These are phyloP conservation scores for Epichloe baconii DNA, from an alignment of 2,329 filamentous ascomycete species.

Conservation along the genomic window DNA sequence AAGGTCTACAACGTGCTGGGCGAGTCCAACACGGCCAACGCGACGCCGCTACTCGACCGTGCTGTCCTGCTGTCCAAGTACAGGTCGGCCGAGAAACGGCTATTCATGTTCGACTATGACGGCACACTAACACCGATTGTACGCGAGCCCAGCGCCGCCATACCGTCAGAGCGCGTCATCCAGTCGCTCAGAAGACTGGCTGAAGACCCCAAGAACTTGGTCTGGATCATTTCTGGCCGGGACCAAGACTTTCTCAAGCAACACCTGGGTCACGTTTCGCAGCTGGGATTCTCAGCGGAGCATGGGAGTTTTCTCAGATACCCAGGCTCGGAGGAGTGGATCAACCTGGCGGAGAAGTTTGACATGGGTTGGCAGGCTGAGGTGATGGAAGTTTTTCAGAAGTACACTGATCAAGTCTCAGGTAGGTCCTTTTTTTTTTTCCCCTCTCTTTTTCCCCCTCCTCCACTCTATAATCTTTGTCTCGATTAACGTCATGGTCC, in stretches of 20 bases:
- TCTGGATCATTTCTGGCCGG: constrained; percentile 98
- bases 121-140: constrained; percentile 94
- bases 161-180: constrained; percentile 75
- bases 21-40: constrained; percentile 59
- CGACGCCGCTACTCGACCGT: constrained; percentile 73
- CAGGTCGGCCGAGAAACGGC: constrained; percentile 57
- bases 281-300: constrained; percentile 89
- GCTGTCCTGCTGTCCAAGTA: constrained; percentile 61
- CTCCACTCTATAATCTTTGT: background rate
- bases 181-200: constrained; percentile 68
- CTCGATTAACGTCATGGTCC: too few relatives aligned
- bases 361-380: constrained; percentile 91
- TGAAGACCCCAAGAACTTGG: constrained; percentile 65
- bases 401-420: constrained; percentile 75
- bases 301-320: constrained; percentile 91
- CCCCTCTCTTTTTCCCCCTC: too few relatives aligned
- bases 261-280: constrained; percentile 80
- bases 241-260: constrained; percentile 85
- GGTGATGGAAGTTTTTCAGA: constrained; percentile 72
- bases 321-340: constrained; percentile 66
- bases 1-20: constrained; percentile 70
- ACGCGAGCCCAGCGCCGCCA: constrained; percentile 74
- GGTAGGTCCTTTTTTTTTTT: constrained; percentile 37
- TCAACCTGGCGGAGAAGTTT: constrained; percentile 72
- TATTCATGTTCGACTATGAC: constrained; percentile 99